Percentiles rank a stretch among this genome's conserved stretches.
phyloP scores from a whole-genome alignment of 139 green algal genomes.

The Closterium sp. region DNA sequence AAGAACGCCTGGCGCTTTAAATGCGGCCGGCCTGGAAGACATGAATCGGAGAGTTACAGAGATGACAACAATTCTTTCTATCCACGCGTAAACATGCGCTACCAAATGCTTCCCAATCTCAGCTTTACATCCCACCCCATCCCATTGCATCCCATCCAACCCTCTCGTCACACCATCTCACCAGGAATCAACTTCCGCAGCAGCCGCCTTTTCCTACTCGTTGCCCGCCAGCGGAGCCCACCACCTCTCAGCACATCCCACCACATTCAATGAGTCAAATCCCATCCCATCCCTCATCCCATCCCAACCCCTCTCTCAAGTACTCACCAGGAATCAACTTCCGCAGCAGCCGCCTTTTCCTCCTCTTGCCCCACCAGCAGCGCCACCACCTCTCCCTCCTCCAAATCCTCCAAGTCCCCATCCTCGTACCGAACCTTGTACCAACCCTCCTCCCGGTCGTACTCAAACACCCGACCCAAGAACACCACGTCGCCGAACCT shows the following conservation, averaged over 20 bases:
- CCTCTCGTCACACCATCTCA: neutral
- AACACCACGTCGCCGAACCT: neutral
- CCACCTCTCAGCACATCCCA: neutral
- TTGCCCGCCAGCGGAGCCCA: neutral
- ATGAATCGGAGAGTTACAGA: neutral
- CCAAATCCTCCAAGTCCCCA: neutral
- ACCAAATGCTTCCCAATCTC: too few species aligned
- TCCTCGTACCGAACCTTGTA: neutral
- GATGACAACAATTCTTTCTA: too few species aligned
- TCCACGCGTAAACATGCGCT: too few species aligned
- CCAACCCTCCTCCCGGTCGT: neutral
- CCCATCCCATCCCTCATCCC: neutral
- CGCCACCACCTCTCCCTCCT: neutral
- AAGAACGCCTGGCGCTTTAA: neutral
- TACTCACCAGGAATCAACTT: neutral
- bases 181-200: neutral
- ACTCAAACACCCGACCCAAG: neutral
- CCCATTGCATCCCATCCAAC: too few species aligned
- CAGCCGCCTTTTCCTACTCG: neutral
- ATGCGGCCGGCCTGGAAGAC: neutral
- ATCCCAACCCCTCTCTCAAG: neutral
- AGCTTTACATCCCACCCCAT: neutral
- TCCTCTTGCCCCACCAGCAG: neutral
- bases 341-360: neutral
- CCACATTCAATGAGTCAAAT: neutral